Evolutionary conservation across 768 basidiomycete genomes (phyloP).

Genomic region (Collybia sp.): DNA sequence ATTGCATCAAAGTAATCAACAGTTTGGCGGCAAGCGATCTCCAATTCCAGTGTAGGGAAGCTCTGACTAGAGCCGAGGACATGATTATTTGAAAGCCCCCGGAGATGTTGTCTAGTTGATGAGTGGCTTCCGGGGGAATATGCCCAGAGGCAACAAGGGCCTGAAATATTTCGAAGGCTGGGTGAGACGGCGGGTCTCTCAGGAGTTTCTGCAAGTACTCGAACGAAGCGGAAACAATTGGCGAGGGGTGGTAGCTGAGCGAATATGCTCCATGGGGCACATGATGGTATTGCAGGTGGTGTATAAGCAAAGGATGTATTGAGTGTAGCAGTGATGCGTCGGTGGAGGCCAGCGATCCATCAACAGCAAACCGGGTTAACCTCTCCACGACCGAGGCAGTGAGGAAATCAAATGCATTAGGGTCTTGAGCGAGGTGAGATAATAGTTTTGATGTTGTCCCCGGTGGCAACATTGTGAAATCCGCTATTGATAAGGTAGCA

Average conservation of each 20-base stretch:
- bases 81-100: conserved; percentile 44
- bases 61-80: conserved; percentile 40
- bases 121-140: conserved; percentile 44
- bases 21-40: conserved; percentile 33
- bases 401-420: conserved; percentile 4
- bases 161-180: conserved; percentile 45
- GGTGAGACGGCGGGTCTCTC: conserved; percentile 20
- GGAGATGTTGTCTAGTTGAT: conserved; percentile 26
- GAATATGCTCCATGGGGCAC: conserved; percentile 20
- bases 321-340: conserved; percentile 18
- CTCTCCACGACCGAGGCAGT: conserved; percentile 2
- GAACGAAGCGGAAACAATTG: conserved; percentile 35
- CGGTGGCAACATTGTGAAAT: conserved; percentile 6
- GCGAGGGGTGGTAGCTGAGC: conserved; percentile 34
- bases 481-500: conserved; percentile 6
- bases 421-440: conserved; percentile 8
- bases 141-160: conserved; percentile 36
- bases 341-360: conserved; percentile 5
- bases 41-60: conserved; percentile 56
- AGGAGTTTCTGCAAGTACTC: conserved; percentile 38
- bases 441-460: conserved; percentile 12
- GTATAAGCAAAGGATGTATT: conserved; percentile 24
- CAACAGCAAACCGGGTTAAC: conserved; percentile 13
- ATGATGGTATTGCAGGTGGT: conserved; percentile 15
- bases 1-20: conserved; percentile 23